Percentiles rank a stretch among this genome's conserved stretches.
phyloP scores from a whole-genome alignment of 371 early-diverging fungal genomes.

The Haplosporangium sp. region DNA sequence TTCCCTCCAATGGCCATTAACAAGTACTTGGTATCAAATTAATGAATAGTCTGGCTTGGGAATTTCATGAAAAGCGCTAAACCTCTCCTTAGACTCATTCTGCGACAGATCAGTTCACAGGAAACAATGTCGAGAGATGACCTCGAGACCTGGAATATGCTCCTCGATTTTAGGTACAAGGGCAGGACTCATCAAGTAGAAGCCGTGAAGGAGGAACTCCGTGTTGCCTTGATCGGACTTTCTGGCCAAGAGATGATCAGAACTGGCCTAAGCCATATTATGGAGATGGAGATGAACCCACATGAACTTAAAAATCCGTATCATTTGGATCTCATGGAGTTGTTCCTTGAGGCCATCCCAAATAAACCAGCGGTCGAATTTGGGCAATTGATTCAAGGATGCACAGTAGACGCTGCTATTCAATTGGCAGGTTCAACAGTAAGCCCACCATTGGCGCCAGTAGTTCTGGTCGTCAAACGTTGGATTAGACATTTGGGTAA shows the following conservation, averaged over 20 bases:
- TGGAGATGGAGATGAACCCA: conserved; percentile 48
- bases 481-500: conserved; percentile 53
- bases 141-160: conserved; percentile 44
- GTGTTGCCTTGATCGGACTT: conserved; percentile 30
- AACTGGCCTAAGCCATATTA: conserved; percentile 45
- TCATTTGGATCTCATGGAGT: conserved; percentile 52
- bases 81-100: conserved; percentile 37
- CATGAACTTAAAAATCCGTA: conserved; percentile 47
- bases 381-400: conserved; percentile 46
- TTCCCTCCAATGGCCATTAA: background rate
- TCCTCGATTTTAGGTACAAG: conserved; percentile 50
- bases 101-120: conserved; percentile 42
- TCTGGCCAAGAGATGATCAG: conserved; percentile 40
- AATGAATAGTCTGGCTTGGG: conserved; percentile 45
- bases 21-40: background rate
- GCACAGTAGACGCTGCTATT: conserved; percentile 34
- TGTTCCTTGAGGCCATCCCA: conserved; percentile 40
- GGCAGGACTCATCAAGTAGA: conserved; percentile 48
- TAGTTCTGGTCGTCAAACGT: conserved; percentile 43
- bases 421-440: conserved; percentile 18
- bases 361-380: conserved; percentile 46
- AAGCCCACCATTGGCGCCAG: conserved; percentile 38
- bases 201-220: conserved; percentile 51
- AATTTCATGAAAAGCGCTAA: conserved; percentile 42
- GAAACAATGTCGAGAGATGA: conserved; percentile 27